Base-by-base conservation (phyloP, 2,329 filamentous ascomycete species). In the Epichloe festucae region DNA sequence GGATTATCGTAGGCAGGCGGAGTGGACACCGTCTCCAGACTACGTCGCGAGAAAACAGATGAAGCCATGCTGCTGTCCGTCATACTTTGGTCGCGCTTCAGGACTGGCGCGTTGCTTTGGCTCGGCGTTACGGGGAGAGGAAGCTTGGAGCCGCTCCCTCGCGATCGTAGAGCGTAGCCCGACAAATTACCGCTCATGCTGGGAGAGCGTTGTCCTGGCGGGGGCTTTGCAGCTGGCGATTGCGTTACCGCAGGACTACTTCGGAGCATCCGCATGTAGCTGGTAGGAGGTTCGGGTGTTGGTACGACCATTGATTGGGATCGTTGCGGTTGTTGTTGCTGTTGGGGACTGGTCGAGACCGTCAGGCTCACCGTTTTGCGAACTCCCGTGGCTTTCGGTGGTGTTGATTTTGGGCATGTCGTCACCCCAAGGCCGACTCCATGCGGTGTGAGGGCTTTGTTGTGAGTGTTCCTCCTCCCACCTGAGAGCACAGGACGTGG, bases 41-140 rank as follows among this genome's bases (percentile, higher is more conserved):
- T 70, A 21, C 62, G 57, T 1, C 63, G 63, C 34, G 68, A 71
- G 31, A 73, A 70, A 5, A 69, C 57, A 2, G 70, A 73, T 8
- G 69, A 72, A 0, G 65, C 55, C 65, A 71, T 67, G 60, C 69
- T 73, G 57, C 68, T 72, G 50, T 72, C 70, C 12, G 70, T 69
- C 50, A 68, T 62, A 46, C 67, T 71, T 27, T 62, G 63, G 38
- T 71, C 67, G 14, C 62, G 63, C 46, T 58, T 57, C 31, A 67
- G 57, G 6, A 57, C 61, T 2, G 70, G 69, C 0, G 69, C 70
- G 31, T 58, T 62, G 15, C 62, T 63, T 14, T 67, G 62, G 52
- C 62, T 67, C 10, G 68, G 68, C 2, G 69, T 71, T 15, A 67
- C 58, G 15, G 67, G 64, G 4, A 68, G 58, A 0, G 70, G 70